phyloP scores from a whole-genome alignment of 2,329 filamentous ascomycete species.

The Trichoderma aggressivum region DNA sequence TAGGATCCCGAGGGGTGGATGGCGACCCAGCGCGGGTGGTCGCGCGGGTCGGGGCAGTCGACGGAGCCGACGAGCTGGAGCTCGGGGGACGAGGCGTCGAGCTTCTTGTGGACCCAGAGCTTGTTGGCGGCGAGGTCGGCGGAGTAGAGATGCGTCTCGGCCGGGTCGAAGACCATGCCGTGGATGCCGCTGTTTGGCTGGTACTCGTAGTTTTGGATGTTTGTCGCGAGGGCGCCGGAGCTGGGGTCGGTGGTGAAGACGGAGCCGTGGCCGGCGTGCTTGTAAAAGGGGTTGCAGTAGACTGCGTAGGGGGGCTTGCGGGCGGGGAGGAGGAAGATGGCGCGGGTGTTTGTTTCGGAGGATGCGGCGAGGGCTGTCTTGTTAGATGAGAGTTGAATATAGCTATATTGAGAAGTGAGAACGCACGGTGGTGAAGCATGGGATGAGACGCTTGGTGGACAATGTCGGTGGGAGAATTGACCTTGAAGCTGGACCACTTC shows the following conservation, averaged over 20 bases:
- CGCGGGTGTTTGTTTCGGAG: conserved; percentile 73
- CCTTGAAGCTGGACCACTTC: conserved; percentile 81
- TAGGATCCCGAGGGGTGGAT: conserved; percentile 75
- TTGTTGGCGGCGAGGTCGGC: conserved; percentile 76
- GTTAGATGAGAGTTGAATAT: not conserved
- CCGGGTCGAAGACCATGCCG: conserved; percentile 76
- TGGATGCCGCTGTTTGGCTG: conserved; percentile 69
- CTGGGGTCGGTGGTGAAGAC: conserved; percentile 60
- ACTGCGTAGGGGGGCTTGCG: conserved; percentile 74
- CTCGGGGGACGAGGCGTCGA: conserved; percentile 40
- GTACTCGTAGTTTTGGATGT: conserved; percentile 72
- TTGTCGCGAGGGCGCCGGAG: conserved; percentile 56
- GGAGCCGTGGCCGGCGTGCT: conserved; percentile 77
- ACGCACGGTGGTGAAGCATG: conserved; percentile 71
- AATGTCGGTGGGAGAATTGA: conserved; percentile 73
- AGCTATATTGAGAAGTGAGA: not conserved
- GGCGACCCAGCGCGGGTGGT: conserved; percentile 86
- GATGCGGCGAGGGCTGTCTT: conserved; percentile 61
- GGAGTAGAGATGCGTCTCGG: conserved; percentile 73
- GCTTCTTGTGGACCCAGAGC: conserved; percentile 79
- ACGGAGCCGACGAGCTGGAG: conserved; percentile 69
- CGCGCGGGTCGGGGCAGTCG: conserved; percentile 64
- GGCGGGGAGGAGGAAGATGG: conserved; percentile 83
- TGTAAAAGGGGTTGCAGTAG: conserved; percentile 89
- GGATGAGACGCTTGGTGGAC: conserved; percentile 70